Base-by-base conservation (phyloP, 2,329 filamentous ascomycete species). In the Paraphoma sp. region DNA sequence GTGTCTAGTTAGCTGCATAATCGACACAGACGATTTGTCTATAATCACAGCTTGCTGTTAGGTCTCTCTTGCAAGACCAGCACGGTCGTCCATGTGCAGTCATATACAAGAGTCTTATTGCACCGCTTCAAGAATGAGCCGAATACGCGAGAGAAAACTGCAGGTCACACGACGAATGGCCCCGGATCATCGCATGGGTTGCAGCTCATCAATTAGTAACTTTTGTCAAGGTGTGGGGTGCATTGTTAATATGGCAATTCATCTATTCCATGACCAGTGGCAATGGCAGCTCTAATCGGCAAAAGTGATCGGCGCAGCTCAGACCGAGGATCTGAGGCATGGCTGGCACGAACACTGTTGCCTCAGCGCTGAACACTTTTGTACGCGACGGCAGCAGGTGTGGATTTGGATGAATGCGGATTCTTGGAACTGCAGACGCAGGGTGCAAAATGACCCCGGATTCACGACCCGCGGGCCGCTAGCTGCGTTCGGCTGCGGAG, bases 221-320 rank as follows among this genome's bases (percentile, higher is more conserved):
- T 36, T 14, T 14, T 36, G 23, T 23, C 33, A 10, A 38, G 18
- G 14, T 16, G 33, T 29, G 53, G 18, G 30, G 33, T 41, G 53
- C 28, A 17, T 36, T 51, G 29, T 36, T 45, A 55, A 55, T 55
- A 55, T 55, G 48, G 51, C 4, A 48, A 54, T 55, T 55, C 53
- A 55, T 55, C 48, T 55, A 51, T 44, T 30, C 29, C 38, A 43
- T 17, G 28, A 38, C 47, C 33, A 48, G 36, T 49, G 51, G 51
- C 45, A 45, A 49, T 43, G 40, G 30, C 14, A 23, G 41, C 16
- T 36, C 8, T 18, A 36, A 31, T 33, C 38, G 40, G 43, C 45
- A 43, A 45, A 30, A 12, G 11, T 3, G 46, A 48, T 48, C 31
- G 33, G 46, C 14, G 28, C 30, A 23, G 51, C 45, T 54, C 40